phyloP scores from a whole-genome alignment of 805 yeast species.

The Clavispora carvajalis region DNA sequence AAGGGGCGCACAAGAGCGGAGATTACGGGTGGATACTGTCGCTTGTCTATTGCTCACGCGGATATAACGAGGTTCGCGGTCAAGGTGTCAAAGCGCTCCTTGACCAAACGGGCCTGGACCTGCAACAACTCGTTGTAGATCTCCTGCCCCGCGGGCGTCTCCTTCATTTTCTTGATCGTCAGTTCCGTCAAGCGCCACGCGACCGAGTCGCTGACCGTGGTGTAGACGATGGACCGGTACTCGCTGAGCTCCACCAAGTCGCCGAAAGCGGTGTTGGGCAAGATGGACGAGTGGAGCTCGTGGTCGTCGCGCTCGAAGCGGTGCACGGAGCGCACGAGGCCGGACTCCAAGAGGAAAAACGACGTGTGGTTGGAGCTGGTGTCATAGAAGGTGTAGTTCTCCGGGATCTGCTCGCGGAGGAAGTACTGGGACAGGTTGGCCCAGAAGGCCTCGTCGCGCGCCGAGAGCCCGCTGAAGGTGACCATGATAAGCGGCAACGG shows the following conservation, averaged over 20 bases:
- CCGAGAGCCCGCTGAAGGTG: slow-evolving; percentile 56
- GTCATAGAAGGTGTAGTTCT: slow-evolving; percentile 43
- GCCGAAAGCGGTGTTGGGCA: slow-evolving; percentile 75
- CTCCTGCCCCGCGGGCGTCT: slow-evolving; percentile 40
- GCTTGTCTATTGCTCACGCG: slow-evolving; percentile 34
- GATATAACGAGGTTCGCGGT: slow-evolving; percentile 72
- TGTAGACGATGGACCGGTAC: slow-evolving; percentile 42
- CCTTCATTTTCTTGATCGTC: slow-evolving; percentile 41
- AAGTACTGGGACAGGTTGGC: slow-evolving; percentile 50
- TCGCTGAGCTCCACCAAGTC: slow-evolving; percentile 37
- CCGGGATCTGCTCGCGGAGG: slow-evolving; percentile 42
- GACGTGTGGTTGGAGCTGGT: slow-evolving; percentile 42
- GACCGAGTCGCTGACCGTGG: slow-evolving; percentile 56
- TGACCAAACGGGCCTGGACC: slow-evolving; percentile 57
- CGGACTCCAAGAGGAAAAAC: slow-evolving; percentile 51
- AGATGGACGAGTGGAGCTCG: slow-evolving; percentile 39
- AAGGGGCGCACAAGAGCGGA: too few relatives aligned
- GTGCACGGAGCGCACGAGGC: slow-evolving; percentile 33
- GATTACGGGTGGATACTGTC: too few relatives aligned
- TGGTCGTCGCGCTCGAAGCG: slow-evolving; percentile 35
- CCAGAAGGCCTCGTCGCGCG: slow-evolving; percentile 55
- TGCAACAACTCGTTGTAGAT: slow-evolving; percentile 60
- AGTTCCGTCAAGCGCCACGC: slow-evolving; percentile 62
- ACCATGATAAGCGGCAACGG: slow-evolving; percentile 65
- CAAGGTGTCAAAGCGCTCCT: slow-evolving; percentile 68